A percentile compares a stretch with the other conserved stretches of the same genome.
These are phyloP conservation scores for Tetracentron sinense DNA, from an alignment of 164 flowering plant species.

Conservation along the genomic window DNA sequence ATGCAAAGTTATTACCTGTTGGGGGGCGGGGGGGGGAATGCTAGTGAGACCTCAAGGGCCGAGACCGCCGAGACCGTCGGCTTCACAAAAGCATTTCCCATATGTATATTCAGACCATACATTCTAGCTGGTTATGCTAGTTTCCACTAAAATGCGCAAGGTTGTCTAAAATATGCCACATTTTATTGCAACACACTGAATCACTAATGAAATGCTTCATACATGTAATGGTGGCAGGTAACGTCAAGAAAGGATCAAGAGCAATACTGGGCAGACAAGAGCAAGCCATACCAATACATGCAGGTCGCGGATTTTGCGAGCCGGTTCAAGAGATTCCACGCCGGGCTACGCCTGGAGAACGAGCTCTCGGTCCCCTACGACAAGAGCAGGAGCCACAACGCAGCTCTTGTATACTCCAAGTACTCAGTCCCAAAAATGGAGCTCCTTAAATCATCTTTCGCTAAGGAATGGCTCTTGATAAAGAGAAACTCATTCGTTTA, in stretches of 20 bases:
- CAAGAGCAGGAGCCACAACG: constrained; percentile 53
- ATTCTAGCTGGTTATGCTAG: too few species aligned
- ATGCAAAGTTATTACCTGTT: too few species aligned
- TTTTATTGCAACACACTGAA: too few species aligned
- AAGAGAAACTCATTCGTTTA: constrained; percentile 78
- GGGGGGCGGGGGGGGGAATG: too few species aligned
- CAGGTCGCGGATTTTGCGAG: constrained; percentile 67
- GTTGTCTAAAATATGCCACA: too few species aligned
- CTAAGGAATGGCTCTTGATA: constrained; percentile 78
- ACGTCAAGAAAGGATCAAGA: constrained; percentile 92
- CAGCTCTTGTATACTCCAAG: constrained; percentile 65
- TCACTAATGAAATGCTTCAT: too few species aligned
- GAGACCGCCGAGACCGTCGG: too few species aligned
- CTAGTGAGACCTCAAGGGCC: too few species aligned
- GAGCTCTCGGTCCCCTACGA: constrained; percentile 72
- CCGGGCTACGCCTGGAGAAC: constrained; percentile 51
- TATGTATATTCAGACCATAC: too few species aligned
- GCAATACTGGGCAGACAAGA: constrained; percentile 81
- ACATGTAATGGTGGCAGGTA: constrained; percentile 49
- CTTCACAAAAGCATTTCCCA: too few species aligned
- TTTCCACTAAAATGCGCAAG: too few species aligned
- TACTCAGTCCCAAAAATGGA: constrained; percentile 59
- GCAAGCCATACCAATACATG: constrained; percentile 60
- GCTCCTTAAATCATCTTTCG: constrained; percentile 69
- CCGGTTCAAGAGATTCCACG: constrained; percentile 76